phyloP scores from a whole-genome alignment of 192 early-diverging fungal genomes.

The Backusella psychrophila region DNA sequence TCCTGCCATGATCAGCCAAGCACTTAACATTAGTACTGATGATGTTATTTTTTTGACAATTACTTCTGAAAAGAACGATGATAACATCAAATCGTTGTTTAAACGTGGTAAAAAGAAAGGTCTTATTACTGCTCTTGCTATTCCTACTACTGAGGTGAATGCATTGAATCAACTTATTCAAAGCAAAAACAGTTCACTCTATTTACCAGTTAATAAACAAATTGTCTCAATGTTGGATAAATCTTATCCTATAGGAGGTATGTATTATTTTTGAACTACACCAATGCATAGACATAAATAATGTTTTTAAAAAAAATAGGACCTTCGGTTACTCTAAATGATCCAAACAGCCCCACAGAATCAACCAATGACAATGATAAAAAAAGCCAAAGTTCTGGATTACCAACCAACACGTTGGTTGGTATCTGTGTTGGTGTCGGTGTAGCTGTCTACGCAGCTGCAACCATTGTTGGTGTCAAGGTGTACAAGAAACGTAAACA shows the following conservation, averaged over 20 bases:
- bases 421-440: slow-evolving; percentile 33
- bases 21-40: slow-evolving; percentile 7
- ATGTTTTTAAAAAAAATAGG: not conserved
- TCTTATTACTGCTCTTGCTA: slow-evolving; percentile 23
- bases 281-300: not conserved
- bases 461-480: slow-evolving; percentile 34
- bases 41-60: slow-evolving; percentile 33
- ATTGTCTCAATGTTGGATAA: slow-evolving; percentile 26
- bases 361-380: not conserved
- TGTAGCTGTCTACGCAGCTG: slow-evolving; percentile 36
- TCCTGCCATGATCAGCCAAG: slow-evolving; percentile 16
- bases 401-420: slow-evolving; percentile 29
- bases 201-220: slow-evolving; percentile 12
- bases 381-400: not conserved
- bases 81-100: not conserved
- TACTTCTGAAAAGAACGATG: not conserved
- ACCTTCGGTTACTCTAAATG: not conserved
- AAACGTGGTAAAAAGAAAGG: not conserved
- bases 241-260: slow-evolving; percentile 19
- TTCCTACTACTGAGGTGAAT: slow-evolving; percentile 15
- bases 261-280: not conserved
- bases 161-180: slow-evolving; percentile 18
- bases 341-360: not conserved
- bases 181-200: slow-evolving; percentile 16
- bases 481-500: slow-evolving; percentile 32